These are phyloP conservation scores for Yamagishiella unicocca DNA, from an alignment of 139 green algal genomes.

Conservation along the genomic window DNA sequence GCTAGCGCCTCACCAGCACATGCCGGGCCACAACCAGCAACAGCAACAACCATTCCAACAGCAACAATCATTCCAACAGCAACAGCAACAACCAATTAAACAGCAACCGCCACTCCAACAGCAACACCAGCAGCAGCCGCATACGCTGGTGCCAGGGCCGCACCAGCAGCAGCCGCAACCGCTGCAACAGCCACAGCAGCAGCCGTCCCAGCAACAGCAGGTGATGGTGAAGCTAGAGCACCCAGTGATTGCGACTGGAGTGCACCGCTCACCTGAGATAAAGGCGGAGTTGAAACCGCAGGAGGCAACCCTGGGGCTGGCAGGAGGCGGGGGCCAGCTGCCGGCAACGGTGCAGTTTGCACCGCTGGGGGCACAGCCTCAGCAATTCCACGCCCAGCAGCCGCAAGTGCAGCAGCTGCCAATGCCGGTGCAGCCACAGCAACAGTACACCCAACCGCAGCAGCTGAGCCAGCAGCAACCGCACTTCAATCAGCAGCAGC, in stretches of 20 bases:
- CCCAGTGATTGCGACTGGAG: too few relatives aligned
- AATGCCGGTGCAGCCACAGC: not conserved
- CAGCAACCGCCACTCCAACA: not conserved
- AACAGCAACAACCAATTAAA: not conserved
- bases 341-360: not conserved
- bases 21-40: not conserved
- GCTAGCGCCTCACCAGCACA: not conserved
- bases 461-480: not conserved
- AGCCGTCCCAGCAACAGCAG: not conserved
- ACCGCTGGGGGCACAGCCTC: not conserved
- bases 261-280: too few relatives aligned
- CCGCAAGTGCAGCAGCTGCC: not conserved
- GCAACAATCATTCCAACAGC: not conserved
- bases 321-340: not conserved
- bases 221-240: not conserved
- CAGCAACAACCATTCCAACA: not conserved
- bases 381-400: not conserved
- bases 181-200: not conserved
- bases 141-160: not conserved
- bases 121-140: not conserved
- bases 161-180: not conserved
- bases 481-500: slow-evolving; percentile 12
- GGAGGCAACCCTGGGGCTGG: not conserved
- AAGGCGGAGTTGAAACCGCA: too few relatives aligned
- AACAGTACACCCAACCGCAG: not conserved